Evolutionary conservation across 148 eudicot genomes (phyloP).

Genomic region (Mesembryanthemum crystallinum): DNA sequence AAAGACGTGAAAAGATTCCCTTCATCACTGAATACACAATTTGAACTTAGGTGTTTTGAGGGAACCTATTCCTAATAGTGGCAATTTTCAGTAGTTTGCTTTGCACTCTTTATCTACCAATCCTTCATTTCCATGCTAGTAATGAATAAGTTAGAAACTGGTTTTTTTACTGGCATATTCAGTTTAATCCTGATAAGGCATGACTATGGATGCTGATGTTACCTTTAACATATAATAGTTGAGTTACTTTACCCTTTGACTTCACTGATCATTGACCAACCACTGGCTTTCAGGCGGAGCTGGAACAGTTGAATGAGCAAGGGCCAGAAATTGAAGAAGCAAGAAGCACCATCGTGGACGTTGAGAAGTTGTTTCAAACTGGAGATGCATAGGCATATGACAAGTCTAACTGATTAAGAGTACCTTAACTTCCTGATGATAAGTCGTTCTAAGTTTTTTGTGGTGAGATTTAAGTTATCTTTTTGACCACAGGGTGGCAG

Average conservation of each 20-base stretch:
- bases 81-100: background rate
- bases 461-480: background rate
- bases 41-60: background rate
- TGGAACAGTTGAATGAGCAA: conserved; percentile 55
- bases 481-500: background rate
- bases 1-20: background rate
- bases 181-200: background rate
- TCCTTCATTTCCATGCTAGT: background rate
- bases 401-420: background rate
- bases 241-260: background rate
- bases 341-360: conserved; percentile 52
- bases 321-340: conserved; percentile 75
- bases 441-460: background rate
- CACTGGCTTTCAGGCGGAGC: conserved; percentile 30
- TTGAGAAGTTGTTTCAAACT: conserved; percentile 55
- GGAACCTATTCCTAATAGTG: background rate
- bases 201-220: too few relatives aligned
- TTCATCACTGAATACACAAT: background rate
- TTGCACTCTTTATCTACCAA: background rate
- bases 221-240: background rate
- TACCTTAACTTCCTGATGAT: background rate
- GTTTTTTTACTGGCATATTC: background rate
- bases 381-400: conserved; percentile 37
- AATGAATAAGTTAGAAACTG: background rate
- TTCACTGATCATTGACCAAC: conserved; percentile 4